Evolutionary conservation across 306 rosid species (phyloP).

Genomic region (Senna tora): DNA sequence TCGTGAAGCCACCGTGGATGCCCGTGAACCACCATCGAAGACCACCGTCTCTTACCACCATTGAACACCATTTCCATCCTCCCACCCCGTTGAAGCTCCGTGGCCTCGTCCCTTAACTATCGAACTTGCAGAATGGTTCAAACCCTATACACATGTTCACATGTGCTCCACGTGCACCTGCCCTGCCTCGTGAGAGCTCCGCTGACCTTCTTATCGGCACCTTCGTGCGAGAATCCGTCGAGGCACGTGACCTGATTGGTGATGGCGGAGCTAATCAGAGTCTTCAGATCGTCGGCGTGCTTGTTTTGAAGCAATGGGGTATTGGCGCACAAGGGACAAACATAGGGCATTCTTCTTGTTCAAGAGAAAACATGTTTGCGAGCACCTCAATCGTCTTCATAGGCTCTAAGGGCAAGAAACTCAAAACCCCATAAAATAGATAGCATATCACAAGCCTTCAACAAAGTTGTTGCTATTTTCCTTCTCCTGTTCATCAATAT

Average conservation of each 20-base stretch:
- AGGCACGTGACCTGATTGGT: constrained; percentile 77
- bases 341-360: too few species aligned
- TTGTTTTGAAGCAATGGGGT: constrained; percentile 41
- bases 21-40: too few species aligned
- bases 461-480: constrained; percentile 67
- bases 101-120: too few species aligned
- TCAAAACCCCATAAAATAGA: constrained; percentile 68
- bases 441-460: constrained; percentile 69
- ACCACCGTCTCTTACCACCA: too few species aligned
- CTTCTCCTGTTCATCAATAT: constrained; percentile 60
- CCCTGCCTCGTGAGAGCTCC: constrained; percentile 37
- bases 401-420: constrained; percentile 75
- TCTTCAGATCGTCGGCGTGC: constrained; percentile 67
- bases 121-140: too few species aligned
- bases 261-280: constrained; percentile 68
- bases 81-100: too few species aligned
- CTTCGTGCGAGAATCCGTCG: constrained; percentile 73
- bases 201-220: constrained; percentile 48
- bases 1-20: too few species aligned
- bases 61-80: too few species aligned
- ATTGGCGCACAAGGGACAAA: too few species aligned
- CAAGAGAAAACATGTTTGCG: constrained; percentile 16
- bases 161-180: constrained; percentile 52
- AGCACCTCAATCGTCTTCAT: constrained; percentile 86
- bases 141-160: too few species aligned